Evolutionary conservation across 345 rosid genomes (phyloP).

Genomic region (Melastoma malabathricum): DNA sequence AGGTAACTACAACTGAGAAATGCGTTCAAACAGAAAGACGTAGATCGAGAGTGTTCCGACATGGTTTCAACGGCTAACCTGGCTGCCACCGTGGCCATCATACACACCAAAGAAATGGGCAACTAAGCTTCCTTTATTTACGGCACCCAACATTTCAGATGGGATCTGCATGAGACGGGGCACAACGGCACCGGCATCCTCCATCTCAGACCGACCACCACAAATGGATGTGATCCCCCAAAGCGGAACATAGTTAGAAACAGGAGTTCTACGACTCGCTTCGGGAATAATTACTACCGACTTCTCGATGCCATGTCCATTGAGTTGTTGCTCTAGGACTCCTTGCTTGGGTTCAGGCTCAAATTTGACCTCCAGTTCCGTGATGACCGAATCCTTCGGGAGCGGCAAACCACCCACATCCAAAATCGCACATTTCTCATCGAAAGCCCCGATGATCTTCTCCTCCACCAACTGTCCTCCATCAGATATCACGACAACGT

Average conservation of each 20-base stretch:
- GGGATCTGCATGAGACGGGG: conserved; percentile 41
- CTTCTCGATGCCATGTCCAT: neutral
- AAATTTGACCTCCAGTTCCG: too few relatives aligned
- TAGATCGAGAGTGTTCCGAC: neutral
- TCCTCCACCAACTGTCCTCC: neutral
- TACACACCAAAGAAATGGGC: conserved; percentile 53
- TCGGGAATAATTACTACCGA: neutral
- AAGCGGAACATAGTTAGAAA: conserved; percentile 21
- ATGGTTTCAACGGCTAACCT: conserved; percentile 24
- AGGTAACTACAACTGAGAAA: neutral
- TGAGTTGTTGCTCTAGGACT: neutral
- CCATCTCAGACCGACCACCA: conserved; percentile 73
- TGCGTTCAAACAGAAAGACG: neutral
- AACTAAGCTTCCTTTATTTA: conserved; percentile 13
- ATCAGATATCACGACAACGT: neutral
- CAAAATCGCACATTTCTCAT: too few relatives aligned
- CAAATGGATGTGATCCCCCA: conserved; percentile 55
- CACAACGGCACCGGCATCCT: conserved; percentile 47
- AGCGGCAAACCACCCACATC: too few relatives aligned
- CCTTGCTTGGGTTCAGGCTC: neutral
- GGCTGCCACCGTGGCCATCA: conserved; percentile 76
- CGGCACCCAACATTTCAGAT: neutral
- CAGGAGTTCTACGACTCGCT: conserved; percentile 17
- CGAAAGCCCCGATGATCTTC: neutral
- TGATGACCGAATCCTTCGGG: too few relatives aligned